These are phyloP conservation scores for Poterioochromonas sp. DNA, from an alignment of 352 stramenopile species.

Conservation along the genomic window DNA sequence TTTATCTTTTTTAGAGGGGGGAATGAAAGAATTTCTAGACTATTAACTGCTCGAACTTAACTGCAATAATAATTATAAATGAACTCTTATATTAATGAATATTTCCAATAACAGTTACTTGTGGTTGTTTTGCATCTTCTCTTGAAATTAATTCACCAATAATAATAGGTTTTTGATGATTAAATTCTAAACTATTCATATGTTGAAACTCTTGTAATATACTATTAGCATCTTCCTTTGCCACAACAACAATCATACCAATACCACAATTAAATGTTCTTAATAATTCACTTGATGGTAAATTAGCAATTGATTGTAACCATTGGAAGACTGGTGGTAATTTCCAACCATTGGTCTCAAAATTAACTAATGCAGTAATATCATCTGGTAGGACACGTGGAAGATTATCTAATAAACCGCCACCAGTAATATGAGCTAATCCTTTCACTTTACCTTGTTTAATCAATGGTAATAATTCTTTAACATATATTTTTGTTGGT, in stretches of 20 bases:
- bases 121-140: background rate
- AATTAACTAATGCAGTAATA: conserved; percentile 80
- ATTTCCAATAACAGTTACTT: background rate
- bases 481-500: conserved; percentile 95
- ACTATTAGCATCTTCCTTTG: conserved; percentile 70
- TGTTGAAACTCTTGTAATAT: conserved; percentile 66
- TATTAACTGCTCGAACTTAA: too few species aligned
- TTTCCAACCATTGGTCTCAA: conserved; percentile 63
- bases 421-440: conserved; percentile 95
- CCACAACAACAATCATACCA: conserved; percentile 93
- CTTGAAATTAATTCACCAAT: background rate
- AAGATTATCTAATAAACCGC: conserved; percentile 94
- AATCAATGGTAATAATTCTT: conserved; percentile 55
- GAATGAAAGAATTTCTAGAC: too few species aligned
- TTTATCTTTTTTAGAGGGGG: too few species aligned
- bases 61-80: too few species aligned
- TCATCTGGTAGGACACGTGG: conserved; percentile 83
- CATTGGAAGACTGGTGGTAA: conserved; percentile 94
- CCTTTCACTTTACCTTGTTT: conserved; percentile 72
- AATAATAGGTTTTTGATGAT: conserved; percentile 57
- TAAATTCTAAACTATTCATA: too few species aligned
- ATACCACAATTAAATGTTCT: conserved; percentile 98
- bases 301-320: conserved; percentile 68
- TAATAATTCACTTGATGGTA: conserved; percentile 87
- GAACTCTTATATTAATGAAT: background rate